Base-by-base conservation (phyloP, 2,329 filamentous ascomycete genomes). In the Pseudopyrenochaeta lycopersici region DNA sequence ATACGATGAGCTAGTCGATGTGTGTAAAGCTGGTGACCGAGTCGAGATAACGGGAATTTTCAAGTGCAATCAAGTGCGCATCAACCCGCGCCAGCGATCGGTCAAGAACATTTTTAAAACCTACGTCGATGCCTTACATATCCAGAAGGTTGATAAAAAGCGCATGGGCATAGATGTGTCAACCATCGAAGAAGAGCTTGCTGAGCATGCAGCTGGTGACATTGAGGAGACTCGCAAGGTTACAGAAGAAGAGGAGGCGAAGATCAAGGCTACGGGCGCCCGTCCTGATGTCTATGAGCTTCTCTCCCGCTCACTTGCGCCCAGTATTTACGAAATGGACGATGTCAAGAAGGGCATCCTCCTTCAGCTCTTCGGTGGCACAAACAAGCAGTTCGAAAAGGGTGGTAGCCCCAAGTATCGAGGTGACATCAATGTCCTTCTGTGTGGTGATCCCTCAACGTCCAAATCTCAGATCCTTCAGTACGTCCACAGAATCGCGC, bases 291-390 rank as follows among this genome's bases (percentile, higher is more conserved):
- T 99, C 48, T 99, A 99, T 75, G 93, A 99, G 18, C 85, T 99
- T 20, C 85, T 99, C 3, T 85, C 95, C 15, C 87, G 94, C 32
- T 98, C 94, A 1, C 82, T 99, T 23, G 95, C 95, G 2, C 95
- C 95, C 12, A 97, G 93, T 54, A 90, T 99, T 69, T 97, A 96
- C 79, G 95, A 99, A 77, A 90, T 96, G 88, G 95, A 99, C 64
- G 95, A 99, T 69, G 92, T 98, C 42, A 99, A 99, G 83, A 99
- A 99, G 79, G 95, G 95, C 10, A 97, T 99, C 57, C 82, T 99
- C 10, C 87, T 99, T 3, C 95, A 99, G 71, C 86, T 99, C 35
- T 99, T 99, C 73, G 94, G 95, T 32, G 95, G 95, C 51, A 97
- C 95, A 30, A 99, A 99, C 82, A 99, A 99, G 80, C 91, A 91